A percentile compares a stretch with the other conserved stretches of the same genome.
phyloP scores from a whole-genome alignment of 179 eudicot species.

The Gypsophila paniculata region DNA sequence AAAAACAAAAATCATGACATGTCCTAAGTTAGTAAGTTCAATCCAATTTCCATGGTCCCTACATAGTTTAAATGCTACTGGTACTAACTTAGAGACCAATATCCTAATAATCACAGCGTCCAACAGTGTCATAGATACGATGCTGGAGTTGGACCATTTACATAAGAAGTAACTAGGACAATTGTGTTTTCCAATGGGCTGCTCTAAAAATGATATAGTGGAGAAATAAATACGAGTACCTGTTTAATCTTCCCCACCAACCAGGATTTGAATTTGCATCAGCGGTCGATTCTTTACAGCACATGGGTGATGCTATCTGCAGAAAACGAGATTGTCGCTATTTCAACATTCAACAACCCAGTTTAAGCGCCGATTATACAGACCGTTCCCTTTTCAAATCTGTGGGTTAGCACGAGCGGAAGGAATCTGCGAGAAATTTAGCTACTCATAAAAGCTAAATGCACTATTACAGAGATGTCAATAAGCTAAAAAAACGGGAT shows the following conservation, averaged over 20 bases:
- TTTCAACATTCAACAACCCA: conserved; percentile 17
- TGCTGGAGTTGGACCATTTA: conserved; percentile 28
- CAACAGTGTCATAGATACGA: conserved; percentile 8
- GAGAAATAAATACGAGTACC: conserved; percentile 20
- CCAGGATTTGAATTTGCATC: conserved; percentile 16
- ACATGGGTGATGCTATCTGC: conserved; percentile 5
- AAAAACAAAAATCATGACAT: neutral
- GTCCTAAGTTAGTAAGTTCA: conserved; percentile 5
- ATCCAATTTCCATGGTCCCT: conserved; percentile 19
- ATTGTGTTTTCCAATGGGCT: conserved; percentile 16
- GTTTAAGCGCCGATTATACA: neutral
- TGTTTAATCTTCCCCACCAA: conserved; percentile 16
- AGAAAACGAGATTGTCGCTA: neutral
- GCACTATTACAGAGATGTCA: neutral
- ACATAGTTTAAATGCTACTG: neutral
- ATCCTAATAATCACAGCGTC: neutral
- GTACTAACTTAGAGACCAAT: conserved; percentile 5
- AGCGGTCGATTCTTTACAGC: conserved; percentile 20
- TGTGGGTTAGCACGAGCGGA: conserved; percentile 7
- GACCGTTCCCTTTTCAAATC: conserved; percentile 3
- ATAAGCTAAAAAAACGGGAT: neutral
- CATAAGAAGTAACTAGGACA: conserved; percentile 19
- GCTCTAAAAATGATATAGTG: conserved; percentile 10
- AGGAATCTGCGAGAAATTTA: conserved; percentile 4
- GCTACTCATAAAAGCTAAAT: conserved; percentile 1